Conservation (phyloP, 2,329 filamentous ascomycete species). For the Chrysoporthe puriensis region DNA sequence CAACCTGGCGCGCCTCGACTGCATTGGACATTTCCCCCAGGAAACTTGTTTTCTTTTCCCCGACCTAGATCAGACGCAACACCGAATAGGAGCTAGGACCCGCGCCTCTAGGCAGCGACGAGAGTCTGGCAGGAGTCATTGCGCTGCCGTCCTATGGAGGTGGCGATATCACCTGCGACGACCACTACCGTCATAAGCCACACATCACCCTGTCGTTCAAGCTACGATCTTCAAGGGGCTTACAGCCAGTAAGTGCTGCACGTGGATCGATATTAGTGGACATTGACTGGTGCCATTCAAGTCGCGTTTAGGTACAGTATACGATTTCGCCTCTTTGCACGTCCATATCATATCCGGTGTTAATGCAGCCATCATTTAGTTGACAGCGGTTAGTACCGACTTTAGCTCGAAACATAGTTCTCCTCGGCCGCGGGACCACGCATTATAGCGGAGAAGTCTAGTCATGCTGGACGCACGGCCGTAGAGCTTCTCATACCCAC, state of each 20-base stretch:
- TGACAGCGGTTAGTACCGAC: not conserved
- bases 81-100: constrained; percentile 14
- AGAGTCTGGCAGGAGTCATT: not conserved
- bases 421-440: not conserved
- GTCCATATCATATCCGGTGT: not conserved
- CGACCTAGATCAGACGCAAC: constrained; percentile 15
- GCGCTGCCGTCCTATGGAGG: not conserved
- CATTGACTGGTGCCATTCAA: not conserved
- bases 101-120: not conserved
- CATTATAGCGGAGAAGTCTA: not conserved
- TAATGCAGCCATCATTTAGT: not conserved
- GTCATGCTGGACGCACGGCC: not conserved
- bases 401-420: not conserved
- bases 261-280: not conserved
- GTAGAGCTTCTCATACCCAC: not conserved
- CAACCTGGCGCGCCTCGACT: not conserved
- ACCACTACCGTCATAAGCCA: not conserved
- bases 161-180: not conserved
- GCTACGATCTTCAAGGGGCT: not conserved
- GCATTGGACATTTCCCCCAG: not conserved
- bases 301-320: not conserved
- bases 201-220: not conserved
- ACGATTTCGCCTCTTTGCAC: not conserved
- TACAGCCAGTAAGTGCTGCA: not conserved
- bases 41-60: not conserved